Base-by-base conservation (phyloP, 371 early-diverging fungal genomes). In the Massospora cicadina region DNA sequence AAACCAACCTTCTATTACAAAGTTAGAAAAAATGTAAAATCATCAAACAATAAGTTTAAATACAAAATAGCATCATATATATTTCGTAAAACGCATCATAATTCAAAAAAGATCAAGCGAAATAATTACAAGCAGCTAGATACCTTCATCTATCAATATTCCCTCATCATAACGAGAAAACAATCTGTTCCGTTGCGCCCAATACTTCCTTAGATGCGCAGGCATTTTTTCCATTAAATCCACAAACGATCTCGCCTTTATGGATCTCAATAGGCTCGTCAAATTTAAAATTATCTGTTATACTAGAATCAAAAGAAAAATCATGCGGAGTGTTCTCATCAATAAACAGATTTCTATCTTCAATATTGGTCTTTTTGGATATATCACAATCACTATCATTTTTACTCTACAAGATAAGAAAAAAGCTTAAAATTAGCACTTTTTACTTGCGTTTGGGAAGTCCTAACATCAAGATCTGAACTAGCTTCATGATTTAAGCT, bases 151-250 rank as follows among this genome's bases (percentile, higher is more conserved):
- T 75, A 95, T 80, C 60, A 77, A 70, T 65, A 90, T 83, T 13
- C 93, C 93, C 30, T 89, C 76, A 70, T 96, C 91, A 68, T 82
- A 96, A 27, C 71, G 74, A 29, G 84, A 80, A 66, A 95, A 96
- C 25, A 91, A 81, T 27, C 75, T 70, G 68, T 88, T 85, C 27
- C 97, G 80, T 68, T 90, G 88, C n/a, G 68, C 55, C 81, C 87
- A 96, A 71, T 93, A 94, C 73, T 90, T 94, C 13, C 12, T 29
- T 30, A 62, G 24, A n/a, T 17, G 25, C 17, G 24, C 13, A 23
- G 62, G 62, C 24, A 62, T 24, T 24, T 12, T 62, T 33, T 43
- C 17, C 17, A 5, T 43, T 17, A 43, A n/a, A 43, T 5, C 43
- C 43, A 43, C 43, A 43, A 43, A 43, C 43, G 17, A 43, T 43